Evolutionary conservation across 495 filamentous ascomycete species (phyloP).

Genomic region (Daldinia vernicosa): DNA sequence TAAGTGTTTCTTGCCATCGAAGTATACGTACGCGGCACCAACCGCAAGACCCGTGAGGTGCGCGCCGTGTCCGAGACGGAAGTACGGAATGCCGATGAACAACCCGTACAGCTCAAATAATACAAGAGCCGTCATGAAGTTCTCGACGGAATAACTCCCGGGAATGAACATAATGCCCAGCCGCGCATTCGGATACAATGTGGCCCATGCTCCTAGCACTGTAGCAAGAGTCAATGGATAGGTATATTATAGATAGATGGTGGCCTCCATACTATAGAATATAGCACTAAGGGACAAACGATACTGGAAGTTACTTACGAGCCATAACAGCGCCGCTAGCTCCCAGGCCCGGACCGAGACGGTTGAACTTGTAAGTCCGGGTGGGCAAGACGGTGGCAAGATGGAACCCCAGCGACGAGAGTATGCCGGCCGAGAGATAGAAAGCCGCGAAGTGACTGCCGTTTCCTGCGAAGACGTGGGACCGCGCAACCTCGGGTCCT

Average conservation of each 20-base stretch:
- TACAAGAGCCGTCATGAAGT: slow-evolving; percentile 19
- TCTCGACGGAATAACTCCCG: slow-evolving; percentile 1
- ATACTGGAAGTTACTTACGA: slow-evolving; percentile 6
- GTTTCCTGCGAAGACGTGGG: slow-evolving; percentile 34
- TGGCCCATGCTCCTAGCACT: slow-evolving; percentile 39
- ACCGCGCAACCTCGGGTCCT: slow-evolving; percentile 22
- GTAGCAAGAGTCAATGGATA: background rate
- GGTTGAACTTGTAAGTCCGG: slow-evolving; percentile 12
- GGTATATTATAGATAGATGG: too few species aligned
- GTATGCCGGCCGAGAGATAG: slow-evolving; percentile 42
- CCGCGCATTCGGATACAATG: slow-evolving; percentile 23
- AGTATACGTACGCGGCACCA: slow-evolving; percentile 40
- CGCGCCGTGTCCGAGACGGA: slow-evolving; percentile 27
- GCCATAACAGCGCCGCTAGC: slow-evolving; percentile 42
- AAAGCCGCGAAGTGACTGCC: slow-evolving; percentile 45
- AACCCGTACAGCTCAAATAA: slow-evolving; percentile 40
- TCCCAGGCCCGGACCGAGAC: slow-evolving; percentile 12
- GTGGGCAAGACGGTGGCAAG: slow-evolving; percentile 24
- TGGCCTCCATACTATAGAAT: background rate
- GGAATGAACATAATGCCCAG: slow-evolving; percentile 39
- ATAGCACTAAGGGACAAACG: background rate
- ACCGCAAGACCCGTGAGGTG: slow-evolving; percentile 40
- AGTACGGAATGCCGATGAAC: slow-evolving; percentile 32
- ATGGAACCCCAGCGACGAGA: slow-evolving; percentile 41
- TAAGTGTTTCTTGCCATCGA: slow-evolving; percentile 26